Conservation (phyloP, 2,329 filamentous ascomycete species). For the Exophiala aquamarina region DNA sequence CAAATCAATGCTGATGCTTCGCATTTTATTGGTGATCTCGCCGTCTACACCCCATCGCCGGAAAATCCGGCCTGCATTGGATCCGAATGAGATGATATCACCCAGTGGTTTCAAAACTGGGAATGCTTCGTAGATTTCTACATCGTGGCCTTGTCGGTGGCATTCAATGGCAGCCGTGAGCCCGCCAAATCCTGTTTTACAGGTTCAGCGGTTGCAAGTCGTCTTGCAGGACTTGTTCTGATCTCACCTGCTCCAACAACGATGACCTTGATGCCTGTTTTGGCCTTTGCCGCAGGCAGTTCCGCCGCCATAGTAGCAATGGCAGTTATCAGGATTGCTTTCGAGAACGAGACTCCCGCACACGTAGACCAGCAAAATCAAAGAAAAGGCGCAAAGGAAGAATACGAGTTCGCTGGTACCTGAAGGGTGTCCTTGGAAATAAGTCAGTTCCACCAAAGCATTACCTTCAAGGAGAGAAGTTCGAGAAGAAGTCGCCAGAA, state of each 20-base stretch:
- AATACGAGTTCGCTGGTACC: too few relatives aligned
- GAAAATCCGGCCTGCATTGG: slow-evolving; percentile 63
- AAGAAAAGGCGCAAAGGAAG: too few relatives aligned
- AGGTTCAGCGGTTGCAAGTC: slow-evolving; percentile 1
- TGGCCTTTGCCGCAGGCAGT: slow-evolving; percentile 40
- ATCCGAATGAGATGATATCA: slow-evolving; percentile 63
- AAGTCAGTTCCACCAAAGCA: too few relatives aligned
- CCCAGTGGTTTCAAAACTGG: slow-evolving; percentile 58
- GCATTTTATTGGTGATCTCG: slow-evolving; percentile 48
- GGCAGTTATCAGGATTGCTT: too few relatives aligned
- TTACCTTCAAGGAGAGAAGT: too few relatives aligned
- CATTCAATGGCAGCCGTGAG: slow-evolving; percentile 36
- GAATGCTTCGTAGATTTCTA: slow-evolving; percentile 23
- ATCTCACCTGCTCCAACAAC: slow-evolving; percentile 47
- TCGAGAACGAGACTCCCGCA: too few relatives aligned
- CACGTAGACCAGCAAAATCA: too few relatives aligned
- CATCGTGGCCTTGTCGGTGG: slow-evolving; percentile 27
- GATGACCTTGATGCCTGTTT: slow-evolving; percentile 51
- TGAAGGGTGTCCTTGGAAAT: too few relatives aligned
- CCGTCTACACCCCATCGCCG: slow-evolving; percentile 55
- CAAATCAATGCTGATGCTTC: slow-evolving; percentile 54
- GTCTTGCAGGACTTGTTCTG: not conserved
- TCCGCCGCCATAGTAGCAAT: slow-evolving; percentile 11
- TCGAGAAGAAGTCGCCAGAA: too few relatives aligned
- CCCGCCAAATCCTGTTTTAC: slow-evolving; percentile 32